Evolutionary conservation across 495 filamentous ascomycete species (phyloP).

Genomic region (Talaromyces ruber): DNA sequence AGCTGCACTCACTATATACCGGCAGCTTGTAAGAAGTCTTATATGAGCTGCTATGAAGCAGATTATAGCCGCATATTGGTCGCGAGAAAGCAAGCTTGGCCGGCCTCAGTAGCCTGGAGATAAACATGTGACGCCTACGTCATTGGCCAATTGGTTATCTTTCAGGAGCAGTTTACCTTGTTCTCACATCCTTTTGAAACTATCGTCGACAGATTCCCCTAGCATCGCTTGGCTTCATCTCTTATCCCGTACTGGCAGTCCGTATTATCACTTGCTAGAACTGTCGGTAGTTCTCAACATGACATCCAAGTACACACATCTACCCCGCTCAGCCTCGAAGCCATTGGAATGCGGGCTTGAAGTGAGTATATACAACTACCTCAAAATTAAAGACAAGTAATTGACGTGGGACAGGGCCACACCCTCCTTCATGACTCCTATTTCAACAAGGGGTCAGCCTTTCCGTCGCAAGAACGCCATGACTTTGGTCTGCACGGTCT

Average conservation of each 20-base stretch:
- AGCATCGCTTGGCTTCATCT: background rate
- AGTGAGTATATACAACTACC: constrained; percentile 10
- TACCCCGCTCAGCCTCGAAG: constrained; percentile 55
- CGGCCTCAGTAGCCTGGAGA: too few relatives aligned
- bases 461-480: constrained; percentile 57
- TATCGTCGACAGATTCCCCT: background rate
- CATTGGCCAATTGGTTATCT: background rate
- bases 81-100: too few relatives aligned
- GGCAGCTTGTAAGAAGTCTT: too few relatives aligned
- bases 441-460: constrained; percentile 81
- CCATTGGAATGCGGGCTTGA: constrained; percentile 44
- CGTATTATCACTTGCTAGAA: background rate
- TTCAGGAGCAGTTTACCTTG: too few relatives aligned
- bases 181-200: too few relatives aligned
- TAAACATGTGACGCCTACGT: background rate
- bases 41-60: too few relatives aligned
- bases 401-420: constrained; percentile 36
- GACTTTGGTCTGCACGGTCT: constrained; percentile 64
- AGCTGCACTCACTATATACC: too few relatives aligned
- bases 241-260: background rate
- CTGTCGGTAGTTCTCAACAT: background rate
- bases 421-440: constrained; percentile 58
- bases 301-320: constrained; percentile 40
- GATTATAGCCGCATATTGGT: too few relatives aligned
- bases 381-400: background rate